phyloP scores from a whole-genome alignment of 1,284 basidiomycete genomes.

The Rhodotorula glutinis region DNA sequence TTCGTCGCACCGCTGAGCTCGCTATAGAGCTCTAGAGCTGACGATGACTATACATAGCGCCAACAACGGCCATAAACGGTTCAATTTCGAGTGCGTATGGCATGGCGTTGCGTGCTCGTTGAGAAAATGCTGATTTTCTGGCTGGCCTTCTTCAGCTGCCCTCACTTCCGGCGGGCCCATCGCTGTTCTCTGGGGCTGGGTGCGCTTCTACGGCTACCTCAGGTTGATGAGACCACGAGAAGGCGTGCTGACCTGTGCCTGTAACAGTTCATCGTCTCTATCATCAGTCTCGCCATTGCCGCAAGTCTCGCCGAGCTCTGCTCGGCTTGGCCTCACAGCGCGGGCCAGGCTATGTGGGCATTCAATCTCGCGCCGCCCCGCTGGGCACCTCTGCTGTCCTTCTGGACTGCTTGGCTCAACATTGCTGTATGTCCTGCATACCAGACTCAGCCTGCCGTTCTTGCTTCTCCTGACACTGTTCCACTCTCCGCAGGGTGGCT shows the following conservation, averaged over 20 bases:
- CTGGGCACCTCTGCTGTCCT: conserved; percentile 11
- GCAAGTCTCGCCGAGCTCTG: conserved; percentile 23
- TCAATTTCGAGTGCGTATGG: not conserved
- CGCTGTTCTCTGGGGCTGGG: conserved; percentile 22
- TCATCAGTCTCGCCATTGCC: conserved; percentile 13
- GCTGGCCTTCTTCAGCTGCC: not conserved
- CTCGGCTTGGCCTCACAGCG: conserved; percentile 24
- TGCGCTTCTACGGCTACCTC: no score
- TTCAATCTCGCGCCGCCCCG: conserved; percentile 14
- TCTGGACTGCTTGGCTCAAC: conserved; percentile 15
- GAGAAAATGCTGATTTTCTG: no score
- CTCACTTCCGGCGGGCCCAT: conserved; percentile 13
- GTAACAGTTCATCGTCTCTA: conserved; percentile 4
- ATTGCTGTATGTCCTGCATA: conserved; percentile 6
- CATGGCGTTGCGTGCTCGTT: no score
- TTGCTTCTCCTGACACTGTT: not conserved
- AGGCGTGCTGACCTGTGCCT: no score
- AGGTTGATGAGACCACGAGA: no score
- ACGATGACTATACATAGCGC: conserved; percentile 14
- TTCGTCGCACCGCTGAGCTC: no score
- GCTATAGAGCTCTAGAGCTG: no score
- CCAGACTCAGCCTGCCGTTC: not conserved
- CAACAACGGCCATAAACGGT: conserved; percentile 17
- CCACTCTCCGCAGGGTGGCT: not conserved
- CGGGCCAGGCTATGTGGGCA: conserved; percentile 24